These are phyloP conservation scores for Andrographis paniculata DNA, from an alignment of 305 asterid species.

Conservation along the genomic window DNA sequence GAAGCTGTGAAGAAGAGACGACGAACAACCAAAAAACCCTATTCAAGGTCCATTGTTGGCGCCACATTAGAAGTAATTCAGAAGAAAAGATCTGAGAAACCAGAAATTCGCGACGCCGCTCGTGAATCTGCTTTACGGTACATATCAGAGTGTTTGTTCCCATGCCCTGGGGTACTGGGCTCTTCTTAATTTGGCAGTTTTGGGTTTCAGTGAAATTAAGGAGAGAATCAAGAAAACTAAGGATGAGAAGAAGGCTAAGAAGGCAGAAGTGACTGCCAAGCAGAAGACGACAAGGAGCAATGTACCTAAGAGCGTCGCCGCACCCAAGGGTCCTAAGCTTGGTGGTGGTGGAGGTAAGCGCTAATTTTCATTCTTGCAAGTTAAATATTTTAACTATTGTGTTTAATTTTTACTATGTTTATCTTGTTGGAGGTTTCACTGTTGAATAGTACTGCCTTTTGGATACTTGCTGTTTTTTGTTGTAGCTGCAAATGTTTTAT, in stretches of 20 bases:
- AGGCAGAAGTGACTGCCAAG: constrained; percentile 44
- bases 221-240: constrained; percentile 60
- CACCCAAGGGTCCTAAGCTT: constrained; percentile 37
- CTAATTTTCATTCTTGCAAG: constrained; percentile 1
- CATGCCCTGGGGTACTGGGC: too few species aligned
- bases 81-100: constrained; percentile 55
- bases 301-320: constrained; percentile 28
- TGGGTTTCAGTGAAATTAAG: constrained; percentile 41
- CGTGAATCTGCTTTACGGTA: constrained; percentile 64
- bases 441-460: too few species aligned
- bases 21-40: constrained; percentile 47
- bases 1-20: constrained; percentile 66
- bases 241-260: constrained; percentile 59
- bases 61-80: constrained; percentile 65
- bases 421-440: too few species aligned
- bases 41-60: constrained; percentile 63
- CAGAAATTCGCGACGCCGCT: constrained; percentile 68
- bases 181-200: neutral
- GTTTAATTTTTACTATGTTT: too few species aligned
- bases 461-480: too few species aligned
- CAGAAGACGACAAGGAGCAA: constrained; percentile 40
- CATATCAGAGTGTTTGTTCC: neutral
- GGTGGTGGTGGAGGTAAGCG: constrained; percentile 65
- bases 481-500: too few species aligned
- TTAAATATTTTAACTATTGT: too few species aligned